Conservation (phyloP, 2,329 filamentous ascomycete genomes). For the Monilinia fructicola region DNA sequence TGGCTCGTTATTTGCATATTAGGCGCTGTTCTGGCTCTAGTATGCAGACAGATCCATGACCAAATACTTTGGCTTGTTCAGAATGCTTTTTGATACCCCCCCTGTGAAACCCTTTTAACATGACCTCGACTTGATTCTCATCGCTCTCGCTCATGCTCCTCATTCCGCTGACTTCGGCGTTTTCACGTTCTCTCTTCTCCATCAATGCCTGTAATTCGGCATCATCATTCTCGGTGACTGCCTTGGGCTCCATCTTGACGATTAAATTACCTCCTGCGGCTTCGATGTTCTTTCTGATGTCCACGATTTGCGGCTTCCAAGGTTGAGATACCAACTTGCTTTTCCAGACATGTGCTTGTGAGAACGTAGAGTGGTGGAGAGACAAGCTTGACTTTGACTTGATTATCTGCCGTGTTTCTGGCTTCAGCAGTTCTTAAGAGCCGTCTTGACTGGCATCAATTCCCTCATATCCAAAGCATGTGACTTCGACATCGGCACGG, state of each 20-base stretch:
- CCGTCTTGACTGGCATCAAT: slow-evolving; percentile 98
- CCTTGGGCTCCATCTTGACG: slow-evolving; percentile 99
- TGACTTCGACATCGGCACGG: slow-evolving; percentile 94
- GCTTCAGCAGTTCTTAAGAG: slow-evolving; percentile 88
- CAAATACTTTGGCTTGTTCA: slow-evolving; percentile 17
- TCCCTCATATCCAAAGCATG: slow-evolving; percentile 92
- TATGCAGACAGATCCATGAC: slow-evolving; percentile 33
- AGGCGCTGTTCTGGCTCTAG: slow-evolving; percentile 20
- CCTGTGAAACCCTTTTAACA: slow-evolving; percentile 42
- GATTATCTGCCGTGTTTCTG: slow-evolving; percentile 85
- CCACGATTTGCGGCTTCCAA: slow-evolving; percentile 90
- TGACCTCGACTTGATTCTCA: slow-evolving; percentile 68
- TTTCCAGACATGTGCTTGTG: slow-evolving; percentile 93
- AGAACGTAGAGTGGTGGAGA: slow-evolving; percentile 95
- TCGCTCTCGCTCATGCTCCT: slow-evolving; percentile 96
- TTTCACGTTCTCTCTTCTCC: slow-evolving; percentile 98
- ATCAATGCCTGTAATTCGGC: slow-evolving; percentile 95
- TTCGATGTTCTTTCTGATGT: slow-evolving; percentile 80
- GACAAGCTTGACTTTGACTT: slow-evolving; percentile 98
- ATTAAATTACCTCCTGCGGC: slow-evolving; percentile 74
- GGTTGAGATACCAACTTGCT: slow-evolving; percentile 77
- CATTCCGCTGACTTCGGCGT: slow-evolving; percentile 95
- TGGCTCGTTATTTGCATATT: slow-evolving; percentile 19
- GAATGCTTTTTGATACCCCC: slow-evolving; percentile 34
- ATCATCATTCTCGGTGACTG: slow-evolving; percentile 97